These are phyloP conservation scores for Ceratocystis papillata DNA, from an alignment of 2,329 filamentous ascomycete species.

Conservation along the genomic window DNA sequence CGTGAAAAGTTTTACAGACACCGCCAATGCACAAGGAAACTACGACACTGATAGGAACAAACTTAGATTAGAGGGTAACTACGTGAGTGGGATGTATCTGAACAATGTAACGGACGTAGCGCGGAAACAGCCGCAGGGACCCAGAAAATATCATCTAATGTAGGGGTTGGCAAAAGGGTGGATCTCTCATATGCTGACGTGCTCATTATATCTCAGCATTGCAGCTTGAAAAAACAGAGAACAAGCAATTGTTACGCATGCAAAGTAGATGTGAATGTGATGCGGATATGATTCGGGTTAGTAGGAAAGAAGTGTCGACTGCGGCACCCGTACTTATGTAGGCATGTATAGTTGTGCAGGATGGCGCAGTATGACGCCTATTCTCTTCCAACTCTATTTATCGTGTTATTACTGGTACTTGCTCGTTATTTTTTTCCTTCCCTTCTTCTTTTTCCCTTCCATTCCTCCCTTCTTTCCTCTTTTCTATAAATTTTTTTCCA, in stretches of 20 bases:
- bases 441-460: not conserved
- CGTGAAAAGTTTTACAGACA: conserved; percentile 8
- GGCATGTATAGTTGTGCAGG: not conserved
- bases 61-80: not conserved
- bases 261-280: too few species aligned
- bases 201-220: not conserved
- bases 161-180: conserved; percentile 1
- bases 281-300: not conserved
- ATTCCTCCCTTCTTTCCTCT: not conserved
- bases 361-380: not conserved
- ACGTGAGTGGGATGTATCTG: not conserved
- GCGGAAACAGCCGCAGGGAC: not conserved
- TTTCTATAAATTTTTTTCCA: not conserved
- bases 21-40: not conserved
- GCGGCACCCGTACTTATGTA: not conserved
- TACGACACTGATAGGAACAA: not conserved
- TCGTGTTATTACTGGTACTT: not conserved
- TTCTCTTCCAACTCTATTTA: not conserved
- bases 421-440: not conserved
- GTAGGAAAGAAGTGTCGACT: not conserved
- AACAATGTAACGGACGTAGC: not conserved
- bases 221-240: too few species aligned
- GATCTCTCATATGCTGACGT: not conserved
- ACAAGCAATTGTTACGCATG: too few species aligned
- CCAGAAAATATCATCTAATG: not conserved